Base-by-base conservation (phyloP, 108 stramenopile species). In the Fistulifera solaris region DNA sequence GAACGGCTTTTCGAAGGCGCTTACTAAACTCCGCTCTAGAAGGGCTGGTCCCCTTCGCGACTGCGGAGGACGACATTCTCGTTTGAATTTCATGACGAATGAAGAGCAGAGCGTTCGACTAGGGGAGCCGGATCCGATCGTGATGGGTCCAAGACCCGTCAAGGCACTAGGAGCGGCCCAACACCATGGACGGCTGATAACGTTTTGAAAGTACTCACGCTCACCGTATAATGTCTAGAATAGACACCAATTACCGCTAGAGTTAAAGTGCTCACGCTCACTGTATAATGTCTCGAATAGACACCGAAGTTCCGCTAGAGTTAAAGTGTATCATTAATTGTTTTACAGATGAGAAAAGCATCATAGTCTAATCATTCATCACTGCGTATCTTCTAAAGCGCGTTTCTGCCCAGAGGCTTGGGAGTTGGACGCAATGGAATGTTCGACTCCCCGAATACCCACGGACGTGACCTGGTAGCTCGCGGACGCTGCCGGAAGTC, bases 401-500 rank as follows among this genome's bases (percentile, higher is more conserved):
- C n/a, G n/a, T n/a, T n/a, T n/a, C n/a, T n/a, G n/a, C n/a, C n/a
- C n/a, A n/a, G n/a, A n/a, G n/a, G n/a, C n/a, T n/a, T n/a, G n/a
- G n/a, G n/a, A n/a, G n/a, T n/a, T n/a, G n/a, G n/a, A n/a, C n/a
- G n/a, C n/a, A n/a, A n/a, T n/a, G n/a, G n/a, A n/a, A 40, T 40
- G 14, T 24, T 49, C 49, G 11, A 48, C 63, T 42, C 68, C 78
- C 51, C 86, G 70, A 38, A 85, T 83, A 0, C 89, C 89, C 38
- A 52, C 54, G 19, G 72, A 61, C 22, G 62, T 52, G 21, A 92
- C 74, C 19, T 60, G 66, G 63, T 72, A 92, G 7, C 46, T 17
- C 38, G 82, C 84, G 14, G 61, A 68, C 15, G 80, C 82, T 6
- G 62, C 53, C 26, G 86, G 68, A 40, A 66, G 62, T 57, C 83